Evolutionary conservation across 2,329 filamentous ascomycete genomes (phyloP).

Genomic region (Colletotrichum sidae): DNA sequence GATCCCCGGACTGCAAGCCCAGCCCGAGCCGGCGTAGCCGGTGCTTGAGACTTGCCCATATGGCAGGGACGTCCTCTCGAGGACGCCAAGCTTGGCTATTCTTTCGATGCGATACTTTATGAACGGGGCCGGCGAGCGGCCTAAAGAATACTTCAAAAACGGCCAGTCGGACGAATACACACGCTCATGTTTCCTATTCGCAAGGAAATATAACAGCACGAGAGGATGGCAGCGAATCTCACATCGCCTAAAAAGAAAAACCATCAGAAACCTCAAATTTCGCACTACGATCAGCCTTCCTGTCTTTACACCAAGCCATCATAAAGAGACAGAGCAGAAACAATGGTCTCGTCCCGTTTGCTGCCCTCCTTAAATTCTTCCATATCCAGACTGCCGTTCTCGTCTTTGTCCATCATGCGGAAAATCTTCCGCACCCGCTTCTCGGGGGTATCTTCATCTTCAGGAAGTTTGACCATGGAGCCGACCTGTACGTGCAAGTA

Average conservation of each 20-base stretch:
- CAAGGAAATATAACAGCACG: no score
- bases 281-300: background rate
- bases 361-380: conserved; percentile 99
- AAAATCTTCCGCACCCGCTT: conserved; percentile 99
- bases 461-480: conserved; percentile 98
- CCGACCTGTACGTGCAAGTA: conserved; percentile 75
- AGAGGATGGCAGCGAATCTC: conserved; percentile 7
- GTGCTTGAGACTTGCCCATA: no score
- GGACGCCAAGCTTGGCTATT: no score
- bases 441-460: conserved; percentile 98
- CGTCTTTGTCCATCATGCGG: conserved; percentile 99
- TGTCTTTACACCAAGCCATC: conserved; percentile 83
- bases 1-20: no score
- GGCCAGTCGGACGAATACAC: no score
- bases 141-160: no score
- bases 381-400: conserved; percentile 96
- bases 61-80: no score
- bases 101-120: no score
- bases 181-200: no score
- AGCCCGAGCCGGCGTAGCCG: no score
- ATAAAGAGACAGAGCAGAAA: conserved; percentile 95
- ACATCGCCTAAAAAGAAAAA: conserved; percentile 22
- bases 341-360: conserved; percentile 98
- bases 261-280: conserved; percentile 5
- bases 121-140: no score